Percentiles rank a stretch among this genome's conserved stretches.
Evolutionary conservation across 768 basidiomycete genomes (phyloP).

Genomic region (Boletus barrowsii): DNA sequence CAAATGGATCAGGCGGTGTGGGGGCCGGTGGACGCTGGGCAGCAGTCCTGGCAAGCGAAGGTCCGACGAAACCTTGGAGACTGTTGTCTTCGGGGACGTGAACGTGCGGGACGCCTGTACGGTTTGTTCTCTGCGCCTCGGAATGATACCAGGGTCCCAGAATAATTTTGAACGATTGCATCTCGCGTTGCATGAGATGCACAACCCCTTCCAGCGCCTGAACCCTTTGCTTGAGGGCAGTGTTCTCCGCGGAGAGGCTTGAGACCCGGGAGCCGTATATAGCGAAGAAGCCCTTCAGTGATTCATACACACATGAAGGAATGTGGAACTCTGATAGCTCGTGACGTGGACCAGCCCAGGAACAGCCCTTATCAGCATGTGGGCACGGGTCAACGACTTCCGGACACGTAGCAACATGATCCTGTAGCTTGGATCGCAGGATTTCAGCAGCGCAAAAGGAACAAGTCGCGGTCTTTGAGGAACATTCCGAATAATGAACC

Average conservation of each 20-base stretch:
- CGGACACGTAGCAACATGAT: conserved; percentile 40
- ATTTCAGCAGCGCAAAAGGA: conserved; percentile 39
- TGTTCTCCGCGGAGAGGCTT: conserved; percentile 60
- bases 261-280: conserved; percentile 39
- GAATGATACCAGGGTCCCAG: conserved; percentile 65
- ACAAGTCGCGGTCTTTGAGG: conserved; percentile 37
- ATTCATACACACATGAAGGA: conserved; percentile 53
- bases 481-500: conserved; percentile 41
- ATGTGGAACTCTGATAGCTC: conserved; percentile 37
- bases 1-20: conserved; percentile 16
- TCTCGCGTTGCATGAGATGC: conserved; percentile 51
- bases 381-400: conserved; percentile 39
- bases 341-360: conserved; percentile 47
- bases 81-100: conserved; percentile 11
- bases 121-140: conserved; percentile 28
- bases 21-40: conserved; percentile 12
- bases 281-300: conserved; percentile 57
- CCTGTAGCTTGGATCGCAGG: conserved; percentile 30
- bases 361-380: conserved; percentile 50
- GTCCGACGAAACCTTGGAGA: conserved; percentile 12
- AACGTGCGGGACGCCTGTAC: conserved; percentile 7
- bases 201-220: conserved; percentile 57
- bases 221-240: conserved; percentile 54
- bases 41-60: conserved; percentile 16
- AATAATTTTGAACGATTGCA: conserved; percentile 50